Base-by-base conservation (phyloP, 495 filamentous ascomycete genomes). In the Rhypophila decipiens region DNA sequence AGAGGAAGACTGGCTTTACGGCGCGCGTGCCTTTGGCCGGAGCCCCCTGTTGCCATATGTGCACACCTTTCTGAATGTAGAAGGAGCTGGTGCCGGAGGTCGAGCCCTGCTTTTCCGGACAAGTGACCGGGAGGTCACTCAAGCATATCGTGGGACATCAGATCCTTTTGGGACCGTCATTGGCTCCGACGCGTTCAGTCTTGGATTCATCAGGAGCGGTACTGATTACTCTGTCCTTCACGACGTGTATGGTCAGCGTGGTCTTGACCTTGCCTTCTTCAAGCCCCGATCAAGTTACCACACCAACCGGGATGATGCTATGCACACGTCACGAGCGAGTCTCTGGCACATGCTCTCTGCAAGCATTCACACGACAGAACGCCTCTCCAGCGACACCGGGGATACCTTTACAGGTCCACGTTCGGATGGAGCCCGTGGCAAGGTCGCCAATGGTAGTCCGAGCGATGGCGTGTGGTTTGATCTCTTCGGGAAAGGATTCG, bases 301-400 rank as follows among this genome's bases (percentile, higher is more conserved):
- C 62, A 98, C 91, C 7, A 79, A 85, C 43, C 82, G 95, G 64
- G 93, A 98, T 66, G 87, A 93, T 64, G 75, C 83, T 2, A 76
- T 73, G 34, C 89, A 96, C 65, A 83, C 87, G 0, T 87, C 79
- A 27, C 72, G 65, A 46, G 76, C 81, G 34, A 90, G 87, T 15
- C 59, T 97, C 8, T 95, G 88, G 88, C 90, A 97, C 59, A 98
- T 98, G 93, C 72, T 95, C 4, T 90, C 87, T 37, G 79, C 80
- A 19, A 78, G 90, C 22, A 68, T 96, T 21, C 74, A 80, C 23
- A 93, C 88, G 0, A 78, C 84, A 44, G 72, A 81, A 58, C 71
- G 66, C 2, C 72, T 96, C 42, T 83, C 88, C 0, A 79, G 79
- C 22, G 83, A 94, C 57, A 79, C 76, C 1, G 83, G 77, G 42